Evolutionary conservation across 768 basidiomycete genomes (phyloP).

Genomic region (Tylopilus intermedius): DNA sequence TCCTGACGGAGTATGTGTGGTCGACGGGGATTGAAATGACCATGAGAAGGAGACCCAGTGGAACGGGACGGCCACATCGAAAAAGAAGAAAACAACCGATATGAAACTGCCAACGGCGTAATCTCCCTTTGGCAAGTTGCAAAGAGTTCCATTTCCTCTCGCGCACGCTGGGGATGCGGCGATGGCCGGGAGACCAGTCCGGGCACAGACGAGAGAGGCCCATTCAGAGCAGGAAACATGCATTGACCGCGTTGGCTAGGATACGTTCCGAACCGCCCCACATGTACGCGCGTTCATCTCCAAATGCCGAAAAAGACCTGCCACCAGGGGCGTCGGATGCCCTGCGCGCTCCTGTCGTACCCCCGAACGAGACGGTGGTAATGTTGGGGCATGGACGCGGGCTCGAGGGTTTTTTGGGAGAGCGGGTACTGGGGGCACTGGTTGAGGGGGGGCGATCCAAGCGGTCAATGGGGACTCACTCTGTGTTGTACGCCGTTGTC

Average conservation of each 20-base stretch:
- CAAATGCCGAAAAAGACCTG: conserved; percentile 76
- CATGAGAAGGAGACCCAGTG: background rate
- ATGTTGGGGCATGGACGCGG: conserved; percentile 67
- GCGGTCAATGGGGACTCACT: conserved; percentile 32
- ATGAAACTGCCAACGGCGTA: background rate
- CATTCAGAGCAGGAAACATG: background rate
- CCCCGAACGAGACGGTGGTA: conserved; percentile 71
- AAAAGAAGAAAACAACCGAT: background rate
- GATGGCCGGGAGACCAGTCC: background rate
- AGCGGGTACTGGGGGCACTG: conserved; percentile 52
- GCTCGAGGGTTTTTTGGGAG: conserved; percentile 57
- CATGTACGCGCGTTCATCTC: conserved; percentile 23
- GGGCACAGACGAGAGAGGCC: background rate
- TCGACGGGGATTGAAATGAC: background rate
- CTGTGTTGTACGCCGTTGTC: conserved; percentile 54
- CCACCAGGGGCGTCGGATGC: conserved; percentile 81
- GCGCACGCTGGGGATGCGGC: background rate
- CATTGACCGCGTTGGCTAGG: background rate
- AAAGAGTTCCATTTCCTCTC: background rate
- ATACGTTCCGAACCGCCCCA: conserved; percentile 6
- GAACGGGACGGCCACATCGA: background rate
- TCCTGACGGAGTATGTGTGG: conserved; percentile 1
- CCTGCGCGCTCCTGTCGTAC: conserved; percentile 68
- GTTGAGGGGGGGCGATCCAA: background rate
- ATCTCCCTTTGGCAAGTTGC: background rate